phyloP scores from a whole-genome alignment of 2,329 filamentous ascomycete genomes.

The Lojkania enalia region DNA sequence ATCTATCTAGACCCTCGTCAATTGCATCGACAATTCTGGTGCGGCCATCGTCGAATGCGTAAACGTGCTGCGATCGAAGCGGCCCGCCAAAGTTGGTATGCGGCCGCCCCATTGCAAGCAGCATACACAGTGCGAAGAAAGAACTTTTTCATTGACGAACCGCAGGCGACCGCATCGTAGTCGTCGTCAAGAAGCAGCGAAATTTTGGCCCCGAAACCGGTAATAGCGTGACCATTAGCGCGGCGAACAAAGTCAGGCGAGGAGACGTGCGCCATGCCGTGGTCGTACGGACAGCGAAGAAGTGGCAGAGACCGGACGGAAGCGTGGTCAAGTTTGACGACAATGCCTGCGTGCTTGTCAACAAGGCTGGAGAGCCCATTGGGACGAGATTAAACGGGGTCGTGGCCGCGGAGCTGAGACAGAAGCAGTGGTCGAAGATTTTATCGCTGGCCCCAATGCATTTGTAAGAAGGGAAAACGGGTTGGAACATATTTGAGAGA shows the following conservation, averaged over 20 bases:
- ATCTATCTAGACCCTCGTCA: constrained; percentile 78
- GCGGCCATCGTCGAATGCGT: constrained; percentile 96
- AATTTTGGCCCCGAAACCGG: constrained; percentile 72
- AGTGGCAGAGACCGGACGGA: constrained; percentile 83
- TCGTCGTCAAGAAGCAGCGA: constrained; percentile 96
- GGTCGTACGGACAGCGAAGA: constrained; percentile 87
- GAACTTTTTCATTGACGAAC: constrained; percentile 14
- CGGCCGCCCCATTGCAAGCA: neutral
- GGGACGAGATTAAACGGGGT: constrained; percentile 76
- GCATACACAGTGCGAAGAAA: neutral
- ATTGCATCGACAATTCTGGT: constrained; percentile 99
- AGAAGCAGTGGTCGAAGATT: constrained; percentile 98
- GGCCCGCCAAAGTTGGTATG: constrained; percentile 84
- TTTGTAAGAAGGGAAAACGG: constrained; percentile 51
- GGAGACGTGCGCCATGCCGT: constrained; percentile 97
- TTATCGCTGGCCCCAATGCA: constrained; percentile 89
- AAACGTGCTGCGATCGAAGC: constrained; percentile 88
- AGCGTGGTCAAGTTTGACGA: constrained; percentile 93
- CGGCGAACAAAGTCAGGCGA: constrained; percentile 90
- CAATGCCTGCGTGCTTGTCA: constrained; percentile 96
- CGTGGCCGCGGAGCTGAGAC: constrained; percentile 84
- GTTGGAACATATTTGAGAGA: constrained; percentile 2
- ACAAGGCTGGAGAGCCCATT: constrained; percentile 94
- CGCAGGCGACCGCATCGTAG: constrained; percentile 90
- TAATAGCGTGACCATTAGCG: constrained; percentile 70